phyloP scores from a whole-genome alignment of 2,329 filamentous ascomycete species.

The Penicillium occitanis region DNA sequence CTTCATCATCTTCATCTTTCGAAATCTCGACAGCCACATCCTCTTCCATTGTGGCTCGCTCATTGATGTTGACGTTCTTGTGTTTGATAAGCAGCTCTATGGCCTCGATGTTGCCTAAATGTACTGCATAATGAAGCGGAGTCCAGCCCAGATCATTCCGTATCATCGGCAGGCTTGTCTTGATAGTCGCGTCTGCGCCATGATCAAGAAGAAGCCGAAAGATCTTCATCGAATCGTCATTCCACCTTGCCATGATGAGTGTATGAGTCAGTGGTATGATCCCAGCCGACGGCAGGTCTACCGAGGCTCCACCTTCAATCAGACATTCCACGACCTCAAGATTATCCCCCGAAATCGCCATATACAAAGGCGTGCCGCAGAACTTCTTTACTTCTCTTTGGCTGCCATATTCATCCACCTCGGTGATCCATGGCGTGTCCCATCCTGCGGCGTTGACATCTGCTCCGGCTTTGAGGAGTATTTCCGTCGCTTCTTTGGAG shows the following conservation, averaged over 20 bases:
- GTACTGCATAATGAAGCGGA: conserved; percentile 1
- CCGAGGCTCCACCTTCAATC: not conserved
- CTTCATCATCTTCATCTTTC: not conserved
- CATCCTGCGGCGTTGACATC: conserved; percentile 1
- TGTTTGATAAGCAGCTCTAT: conserved; percentile 1
- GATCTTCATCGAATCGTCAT: not conserved
- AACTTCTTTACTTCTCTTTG: not conserved
- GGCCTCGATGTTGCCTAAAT: not conserved
- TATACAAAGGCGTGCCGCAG: not conserved
- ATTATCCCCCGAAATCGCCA: not conserved
- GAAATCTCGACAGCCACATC: not conserved
- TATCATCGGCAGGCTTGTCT: not conserved
- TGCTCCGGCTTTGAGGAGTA: conserved; percentile 1
- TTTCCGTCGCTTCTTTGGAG: not conserved
- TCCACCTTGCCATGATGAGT: not conserved
- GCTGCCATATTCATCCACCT: not conserved
- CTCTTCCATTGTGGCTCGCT: not conserved
- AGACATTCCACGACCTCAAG: not conserved
- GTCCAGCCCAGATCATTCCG: not conserved
- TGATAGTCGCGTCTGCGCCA: not conserved
- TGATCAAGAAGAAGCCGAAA: conserved; percentile 7
- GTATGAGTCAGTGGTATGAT: not conserved
- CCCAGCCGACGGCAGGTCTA: not conserved
- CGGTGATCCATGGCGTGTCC: not conserved
- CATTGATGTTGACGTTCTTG: not conserved